Evolutionary conservation across 2,329 filamentous ascomycete species (phyloP).

Genomic region (Dactylella cylindrospora): DNA sequence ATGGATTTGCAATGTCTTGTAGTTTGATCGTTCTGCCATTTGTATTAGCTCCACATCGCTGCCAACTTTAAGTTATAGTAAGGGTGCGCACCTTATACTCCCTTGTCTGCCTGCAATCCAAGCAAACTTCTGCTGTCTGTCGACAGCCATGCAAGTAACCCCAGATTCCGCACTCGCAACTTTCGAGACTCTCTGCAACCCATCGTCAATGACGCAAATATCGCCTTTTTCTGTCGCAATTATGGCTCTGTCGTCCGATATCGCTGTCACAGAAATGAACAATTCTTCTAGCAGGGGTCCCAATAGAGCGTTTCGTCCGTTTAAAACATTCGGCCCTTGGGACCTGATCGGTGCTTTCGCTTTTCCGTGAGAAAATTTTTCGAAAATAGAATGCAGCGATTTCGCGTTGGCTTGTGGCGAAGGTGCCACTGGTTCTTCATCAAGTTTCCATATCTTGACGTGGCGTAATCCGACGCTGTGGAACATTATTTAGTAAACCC

Average conservation of each 20-base stretch:
- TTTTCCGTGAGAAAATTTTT: constrained; percentile 50
- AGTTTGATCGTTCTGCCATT: constrained; percentile 48
- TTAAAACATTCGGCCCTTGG: constrained; percentile 67
- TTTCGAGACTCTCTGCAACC: constrained; percentile 61
- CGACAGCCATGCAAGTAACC: constrained; percentile 53
- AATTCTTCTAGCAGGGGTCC: constrained; percentile 78
- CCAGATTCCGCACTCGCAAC: constrained; percentile 54
- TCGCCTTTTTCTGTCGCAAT: constrained; percentile 85
- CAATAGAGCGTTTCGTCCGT: constrained; percentile 83
- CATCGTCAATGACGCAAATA: constrained; percentile 83
- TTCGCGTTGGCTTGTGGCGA: constrained; percentile 37
- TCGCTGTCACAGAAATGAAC: constrained; percentile 73
- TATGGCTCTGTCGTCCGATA: constrained; percentile 73
- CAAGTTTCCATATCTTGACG: constrained; percentile 88
- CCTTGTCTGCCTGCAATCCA: constrained; percentile 53
- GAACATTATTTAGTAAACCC: constrained; percentile 33
- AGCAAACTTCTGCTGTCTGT: constrained; percentile 50
- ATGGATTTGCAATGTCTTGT: constrained; percentile 48
- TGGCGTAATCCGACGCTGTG: constrained; percentile 74
- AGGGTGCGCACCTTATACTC: constrained; percentile 50
- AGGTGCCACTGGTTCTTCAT: constrained; percentile 62
- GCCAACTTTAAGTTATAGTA: not conserved
- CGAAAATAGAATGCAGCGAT: constrained; percentile 41
- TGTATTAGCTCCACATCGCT: not conserved
- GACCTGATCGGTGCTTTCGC: constrained; percentile 51